These are phyloP conservation scores for Setaria viridis DNA, from an alignment of 202 grass and related monocot species.

Conservation along the genomic window DNA sequence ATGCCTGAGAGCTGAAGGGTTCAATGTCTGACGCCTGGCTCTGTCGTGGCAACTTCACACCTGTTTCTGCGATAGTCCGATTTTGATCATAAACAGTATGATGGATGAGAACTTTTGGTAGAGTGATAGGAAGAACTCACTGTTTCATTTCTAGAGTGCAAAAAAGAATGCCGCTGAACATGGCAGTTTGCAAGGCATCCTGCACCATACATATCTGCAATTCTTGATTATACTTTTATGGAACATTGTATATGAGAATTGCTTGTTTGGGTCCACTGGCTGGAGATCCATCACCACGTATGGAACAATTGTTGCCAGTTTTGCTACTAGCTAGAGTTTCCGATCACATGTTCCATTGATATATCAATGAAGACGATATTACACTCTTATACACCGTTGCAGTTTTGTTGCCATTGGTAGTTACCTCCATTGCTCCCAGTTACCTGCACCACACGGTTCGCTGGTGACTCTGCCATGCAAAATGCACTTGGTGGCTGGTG, in stretches of 20 bases:
- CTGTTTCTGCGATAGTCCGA: neutral
- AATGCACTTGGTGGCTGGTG: conserved; percentile 1
- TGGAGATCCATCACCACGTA: neutral
- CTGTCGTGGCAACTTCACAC: neutral
- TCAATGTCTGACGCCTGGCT: conserved; percentile 57
- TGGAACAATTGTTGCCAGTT: neutral
- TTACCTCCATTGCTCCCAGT: neutral
- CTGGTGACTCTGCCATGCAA: neutral
- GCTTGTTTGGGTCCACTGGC: neutral
- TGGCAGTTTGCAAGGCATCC: conserved; percentile 32
- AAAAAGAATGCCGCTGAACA: neutral
- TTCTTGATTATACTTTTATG: conserved; percentile 1
- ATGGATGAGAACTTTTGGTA: conserved; percentile 32
- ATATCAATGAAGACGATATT: neutral
- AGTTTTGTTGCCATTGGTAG: neutral
- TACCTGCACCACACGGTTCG: conserved; percentile 7
- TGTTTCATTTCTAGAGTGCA: conserved; percentile 15
- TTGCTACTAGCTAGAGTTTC: neutral
- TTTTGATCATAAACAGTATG: neutral
- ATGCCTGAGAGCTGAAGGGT: conserved; percentile 88
- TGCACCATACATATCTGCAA: neutral
- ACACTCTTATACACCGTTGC: too few species aligned
- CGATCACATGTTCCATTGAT: neutral
- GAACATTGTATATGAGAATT: neutral
- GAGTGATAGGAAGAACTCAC: conserved; percentile 26